Evolutionary conservation across 352 stramenopile genomes (phyloP).

Genomic region (Phytophthora citrophthora): DNA sequence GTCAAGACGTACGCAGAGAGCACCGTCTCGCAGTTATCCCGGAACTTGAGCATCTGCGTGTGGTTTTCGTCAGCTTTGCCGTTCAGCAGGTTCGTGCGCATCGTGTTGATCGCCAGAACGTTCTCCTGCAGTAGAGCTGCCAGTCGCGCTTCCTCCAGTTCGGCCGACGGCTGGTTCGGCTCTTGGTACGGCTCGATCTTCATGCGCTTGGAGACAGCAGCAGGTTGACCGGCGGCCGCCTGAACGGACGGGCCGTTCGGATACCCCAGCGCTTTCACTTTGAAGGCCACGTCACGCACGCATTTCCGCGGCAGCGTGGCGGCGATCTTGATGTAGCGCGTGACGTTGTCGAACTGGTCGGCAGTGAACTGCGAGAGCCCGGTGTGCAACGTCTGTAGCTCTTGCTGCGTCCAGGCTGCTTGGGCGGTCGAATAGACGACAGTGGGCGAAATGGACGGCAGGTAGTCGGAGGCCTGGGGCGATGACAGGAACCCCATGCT

Average conservation of each 20-base stretch:
- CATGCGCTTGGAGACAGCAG: slow-evolving; percentile 58
- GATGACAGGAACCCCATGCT: slow-evolving; percentile 33
- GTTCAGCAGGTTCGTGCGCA: slow-evolving; percentile 73
- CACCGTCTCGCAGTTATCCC: slow-evolving; percentile 68
- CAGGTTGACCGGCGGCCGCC: slow-evolving; percentile 6
- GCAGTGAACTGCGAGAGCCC: slow-evolving; percentile 61
- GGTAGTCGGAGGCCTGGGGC: slow-evolving; percentile 32
- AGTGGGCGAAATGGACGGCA: slow-evolving; percentile 66
- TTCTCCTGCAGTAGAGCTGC: slow-evolving; percentile 74
- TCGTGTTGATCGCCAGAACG: slow-evolving; percentile 60
- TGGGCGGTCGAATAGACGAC: slow-evolving; percentile 69
- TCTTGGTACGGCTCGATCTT: slow-evolving; percentile 64
- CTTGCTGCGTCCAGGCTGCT: slow-evolving; percentile 60
- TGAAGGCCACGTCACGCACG: slow-evolving; percentile 79
- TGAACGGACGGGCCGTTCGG: slow-evolving; percentile 21
- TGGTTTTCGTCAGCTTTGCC: slow-evolving; percentile 61
- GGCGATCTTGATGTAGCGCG: slow-evolving; percentile 86
- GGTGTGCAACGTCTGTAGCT: slow-evolving; percentile 69
- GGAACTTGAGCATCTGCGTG: slow-evolving; percentile 69
- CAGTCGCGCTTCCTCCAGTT: slow-evolving; percentile 58
- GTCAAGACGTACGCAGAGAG: slow-evolving; percentile 58
- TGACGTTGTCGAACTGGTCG: slow-evolving; percentile 78
- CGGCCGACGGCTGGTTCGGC: slow-evolving; percentile 18
- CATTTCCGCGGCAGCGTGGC: slow-evolving; percentile 70
- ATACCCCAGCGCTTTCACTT: slow-evolving; percentile 51